Evolutionary conservation across 139 green algal genomes (phyloP), one percentile per base, ranked within the genome.

Genomic region (Klebsormidium nitens): DNA sequence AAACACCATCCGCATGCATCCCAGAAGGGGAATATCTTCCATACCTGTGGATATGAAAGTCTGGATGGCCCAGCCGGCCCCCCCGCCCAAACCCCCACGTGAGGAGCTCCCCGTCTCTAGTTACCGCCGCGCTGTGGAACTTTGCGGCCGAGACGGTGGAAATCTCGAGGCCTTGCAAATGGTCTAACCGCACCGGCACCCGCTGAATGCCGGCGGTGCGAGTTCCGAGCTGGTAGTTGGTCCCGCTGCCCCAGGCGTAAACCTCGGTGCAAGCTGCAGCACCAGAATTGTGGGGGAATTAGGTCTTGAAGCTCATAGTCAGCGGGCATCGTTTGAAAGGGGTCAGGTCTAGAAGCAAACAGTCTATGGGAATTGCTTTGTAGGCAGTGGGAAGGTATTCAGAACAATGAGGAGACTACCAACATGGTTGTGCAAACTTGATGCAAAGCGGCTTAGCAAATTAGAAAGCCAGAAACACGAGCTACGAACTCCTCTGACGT

Each of bases 211-310:
- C 84, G 8, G 75, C 80, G n/a, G 62, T 81, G 62, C 91, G 91
- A 39, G 91, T 95, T 29, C 92, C 92, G 32, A 97, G 83, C 74
- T 92, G 86, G 65, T 91, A 96, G 84, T 98, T 97, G 48, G 82
- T 81, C 2, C 93, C 93, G 68, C 82, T 90, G 71, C 92, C 92
- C 90, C 90, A 97, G 47, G 59, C 76, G 78, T 87, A 95, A 44
- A 95, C 79, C 31, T 88, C 78, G n/a, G 64, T 55, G 4, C 14
- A n/a, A 31, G 3, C 58, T 69, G 58, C 69, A 69, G 19, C 48
- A 50, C 42, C 8, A n/a, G 29, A n/a, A n/a, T n/a, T n/a, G 62
- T 65, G 60, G 23, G 50, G 35, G 44, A 5, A 2, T 14, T 14
- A n/a, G 39, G 28, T 40, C 26, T 26, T 17, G 37, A 1, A 31